These are phyloP conservation scores for Globisporangium apiculatum DNA, from an alignment of 352 stramenopile species.

Conservation along the genomic window DNA sequence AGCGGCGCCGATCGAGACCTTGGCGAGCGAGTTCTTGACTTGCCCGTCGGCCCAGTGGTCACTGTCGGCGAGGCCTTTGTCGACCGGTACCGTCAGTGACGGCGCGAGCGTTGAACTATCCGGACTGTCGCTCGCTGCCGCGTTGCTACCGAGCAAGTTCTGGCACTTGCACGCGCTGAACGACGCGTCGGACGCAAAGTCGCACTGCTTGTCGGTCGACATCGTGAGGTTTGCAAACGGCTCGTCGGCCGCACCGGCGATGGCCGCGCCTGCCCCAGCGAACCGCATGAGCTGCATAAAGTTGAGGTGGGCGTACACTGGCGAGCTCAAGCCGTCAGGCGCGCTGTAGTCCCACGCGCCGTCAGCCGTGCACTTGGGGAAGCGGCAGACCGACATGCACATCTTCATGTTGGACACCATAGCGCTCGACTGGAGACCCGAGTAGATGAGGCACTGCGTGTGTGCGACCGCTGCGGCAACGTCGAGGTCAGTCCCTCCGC, in stretches of 20 bases:
- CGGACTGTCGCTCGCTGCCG: slow-evolving; percentile 13
- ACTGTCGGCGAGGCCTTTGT: slow-evolving; percentile 58
- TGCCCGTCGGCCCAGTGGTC: slow-evolving; percentile 62
- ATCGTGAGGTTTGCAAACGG: slow-evolving; percentile 53
- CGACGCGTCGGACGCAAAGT: slow-evolving; percentile 46
- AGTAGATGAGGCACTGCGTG: slow-evolving; percentile 77
- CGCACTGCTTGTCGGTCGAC: slow-evolving; percentile 38
- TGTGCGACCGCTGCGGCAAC: slow-evolving; percentile 33
- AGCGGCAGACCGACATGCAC: slow-evolving; percentile 77
- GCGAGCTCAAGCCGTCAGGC: slow-evolving; percentile 53
- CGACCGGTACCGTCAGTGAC: slow-evolving; percentile 26
- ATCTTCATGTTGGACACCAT: slow-evolving; percentile 47
- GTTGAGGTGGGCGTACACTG: slow-evolving; percentile 63
- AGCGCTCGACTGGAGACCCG: slow-evolving; percentile 37
- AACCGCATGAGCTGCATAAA: slow-evolving; percentile 52
- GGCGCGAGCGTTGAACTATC: slow-evolving; percentile 9
- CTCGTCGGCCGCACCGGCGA: slow-evolving; percentile 25
- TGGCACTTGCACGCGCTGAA: slow-evolving; percentile 58
- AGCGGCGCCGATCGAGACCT: slow-evolving; percentile 47
- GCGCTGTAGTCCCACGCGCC: slow-evolving; percentile 72
- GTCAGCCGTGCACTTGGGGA: slow-evolving; percentile 62
- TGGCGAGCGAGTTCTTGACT: slow-evolving; percentile 54
- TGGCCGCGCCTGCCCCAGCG: slow-evolving; percentile 25
- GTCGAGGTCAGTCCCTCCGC: slow-evolving; percentile 40
- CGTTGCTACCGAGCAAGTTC: slow-evolving; percentile 21